These are phyloP conservation scores for Boletus eberwhitei DNA, from an alignment of 768 basidiomycete genomes.

Conservation along the genomic window DNA sequence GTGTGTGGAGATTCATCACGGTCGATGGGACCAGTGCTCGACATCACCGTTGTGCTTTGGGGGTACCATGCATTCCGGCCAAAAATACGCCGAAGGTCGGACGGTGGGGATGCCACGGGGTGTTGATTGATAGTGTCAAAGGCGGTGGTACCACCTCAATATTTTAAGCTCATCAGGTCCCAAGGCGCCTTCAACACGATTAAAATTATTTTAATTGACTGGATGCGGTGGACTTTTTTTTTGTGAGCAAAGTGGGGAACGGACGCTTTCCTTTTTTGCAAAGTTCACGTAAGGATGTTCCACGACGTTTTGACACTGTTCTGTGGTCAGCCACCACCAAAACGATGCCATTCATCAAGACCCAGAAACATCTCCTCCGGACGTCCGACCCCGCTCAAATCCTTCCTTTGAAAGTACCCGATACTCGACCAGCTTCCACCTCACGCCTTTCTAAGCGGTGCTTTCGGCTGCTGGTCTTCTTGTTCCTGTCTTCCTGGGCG, in stretches of 20 bases:
- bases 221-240: too few relatives aligned
- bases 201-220: too few relatives aligned
- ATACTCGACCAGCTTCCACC: not conserved
- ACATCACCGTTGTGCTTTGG: not conserved
- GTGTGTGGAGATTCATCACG: not conserved
- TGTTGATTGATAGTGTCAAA: too few relatives aligned
- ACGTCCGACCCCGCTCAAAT: slow-evolving; percentile 1
- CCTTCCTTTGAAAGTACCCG: slow-evolving; percentile 17
- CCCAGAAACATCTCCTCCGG: slow-evolving; percentile 4
- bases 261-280: slow-evolving; percentile 8
- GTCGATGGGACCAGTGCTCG: not conserved
- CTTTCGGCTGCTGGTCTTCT: slow-evolving; percentile 9
- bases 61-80: not conserved
- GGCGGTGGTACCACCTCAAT: too few relatives aligned
- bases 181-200: too few relatives aligned
- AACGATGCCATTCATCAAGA: slow-evolving; percentile 8
- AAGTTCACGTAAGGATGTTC: not conserved
- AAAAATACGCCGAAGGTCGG: not conserved
- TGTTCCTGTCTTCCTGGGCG: slow-evolving; percentile 9
- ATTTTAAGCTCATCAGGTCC: too few relatives aligned
- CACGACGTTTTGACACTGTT: not conserved
- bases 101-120: not conserved
- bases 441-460: slow-evolving; percentile 6
- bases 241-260: too few relatives aligned
- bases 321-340: slow-evolving; percentile 5